phyloP scores from a whole-genome alignment of 2,329 filamentous ascomycete species.

The Metarhizium rileyi region DNA sequence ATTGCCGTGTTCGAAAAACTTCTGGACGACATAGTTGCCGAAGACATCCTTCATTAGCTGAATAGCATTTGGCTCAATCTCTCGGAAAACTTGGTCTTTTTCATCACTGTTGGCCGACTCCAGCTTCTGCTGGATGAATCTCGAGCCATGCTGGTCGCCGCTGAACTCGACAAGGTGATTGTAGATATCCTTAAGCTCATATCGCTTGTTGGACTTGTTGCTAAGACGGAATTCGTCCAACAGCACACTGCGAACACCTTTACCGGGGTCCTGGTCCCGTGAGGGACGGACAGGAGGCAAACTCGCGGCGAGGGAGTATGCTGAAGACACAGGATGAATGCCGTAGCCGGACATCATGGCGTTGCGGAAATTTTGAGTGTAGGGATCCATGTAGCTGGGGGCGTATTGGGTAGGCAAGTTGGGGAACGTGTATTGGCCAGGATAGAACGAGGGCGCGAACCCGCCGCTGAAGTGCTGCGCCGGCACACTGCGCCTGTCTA shows the following conservation, averaged over 20 bases:
- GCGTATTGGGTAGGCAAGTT: slow-evolving; percentile 25
- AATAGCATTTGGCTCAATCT: slow-evolving; percentile 74
- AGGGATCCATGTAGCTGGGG: slow-evolving; percentile 27
- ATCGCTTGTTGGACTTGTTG: slow-evolving; percentile 61
- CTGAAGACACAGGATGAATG: slow-evolving; percentile 23
- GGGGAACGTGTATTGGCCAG: slow-evolving; percentile 18
- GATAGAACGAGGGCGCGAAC: slow-evolving; percentile 22
- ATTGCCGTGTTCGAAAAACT: slow-evolving; percentile 92
- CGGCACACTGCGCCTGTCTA: slow-evolving; percentile 26
- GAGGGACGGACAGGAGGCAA: slow-evolving; percentile 25
- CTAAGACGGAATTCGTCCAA: slow-evolving; percentile 73
- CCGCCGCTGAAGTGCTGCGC: slow-evolving; percentile 20
- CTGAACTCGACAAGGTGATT: slow-evolving; percentile 86
- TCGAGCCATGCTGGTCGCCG: slow-evolving; percentile 88
- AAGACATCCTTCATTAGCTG: slow-evolving; percentile 95
- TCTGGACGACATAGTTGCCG: slow-evolving; percentile 97
- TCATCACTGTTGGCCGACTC: slow-evolving; percentile 92
- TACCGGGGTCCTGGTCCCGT: slow-evolving; percentile 48
- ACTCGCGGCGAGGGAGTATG: slow-evolving; percentile 17
- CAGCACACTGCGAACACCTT: slow-evolving; percentile 58
- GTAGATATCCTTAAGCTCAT: slow-evolving; percentile 83
- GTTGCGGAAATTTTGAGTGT: slow-evolving; percentile 26
- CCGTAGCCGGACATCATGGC: slow-evolving; percentile 22
- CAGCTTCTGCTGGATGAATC: slow-evolving; percentile 90
- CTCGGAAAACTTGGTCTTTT: slow-evolving; percentile 81